Conservation (phyloP, 2,329 filamentous ascomycete genomes). For the Diplodia scrobiculata region DNA sequence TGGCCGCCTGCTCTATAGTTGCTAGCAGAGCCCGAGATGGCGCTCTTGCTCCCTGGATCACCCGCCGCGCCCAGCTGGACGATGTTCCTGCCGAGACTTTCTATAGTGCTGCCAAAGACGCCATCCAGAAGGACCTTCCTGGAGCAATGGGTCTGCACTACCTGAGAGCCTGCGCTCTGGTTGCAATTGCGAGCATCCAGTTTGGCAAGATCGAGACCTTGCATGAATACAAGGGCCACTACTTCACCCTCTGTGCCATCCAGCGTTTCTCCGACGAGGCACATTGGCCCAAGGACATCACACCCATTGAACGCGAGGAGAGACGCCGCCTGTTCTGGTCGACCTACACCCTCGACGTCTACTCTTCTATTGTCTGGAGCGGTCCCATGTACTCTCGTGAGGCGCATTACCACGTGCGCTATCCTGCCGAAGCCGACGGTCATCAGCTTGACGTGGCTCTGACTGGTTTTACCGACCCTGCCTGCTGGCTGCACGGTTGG, state of each 20-base stretch:
- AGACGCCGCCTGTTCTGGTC: slow-evolving; percentile 58
- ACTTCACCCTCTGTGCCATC: slow-evolving; percentile 54
- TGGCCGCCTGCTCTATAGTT: slow-evolving; percentile 56
- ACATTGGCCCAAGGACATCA: slow-evolving; percentile 54
- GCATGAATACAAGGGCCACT: slow-evolving; percentile 56
- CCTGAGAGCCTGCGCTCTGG: slow-evolving; percentile 52
- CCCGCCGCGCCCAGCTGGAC: slow-evolving; percentile 39
- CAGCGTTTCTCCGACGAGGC: slow-evolving; percentile 57
- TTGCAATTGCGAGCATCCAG: slow-evolving; percentile 57
- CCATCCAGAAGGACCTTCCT: slow-evolving; percentile 45
- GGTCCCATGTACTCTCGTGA: slow-evolving; percentile 52
- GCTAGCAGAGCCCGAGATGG: slow-evolving; percentile 56
- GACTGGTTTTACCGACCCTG: slow-evolving; percentile 31
- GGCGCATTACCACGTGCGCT: slow-evolving; percentile 51
- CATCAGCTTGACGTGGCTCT: slow-evolving; percentile 44
- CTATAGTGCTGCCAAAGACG: slow-evolving; percentile 49
- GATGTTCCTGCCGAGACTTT: slow-evolving; percentile 49
- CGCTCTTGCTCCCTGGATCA: slow-evolving; percentile 47
- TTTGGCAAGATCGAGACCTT: slow-evolving; percentile 54
- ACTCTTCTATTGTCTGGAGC: slow-evolving; percentile 57
- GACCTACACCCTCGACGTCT: slow-evolving; percentile 61
- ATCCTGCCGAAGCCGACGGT: slow-evolving; percentile 54
- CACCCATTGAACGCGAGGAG: slow-evolving; percentile 53
- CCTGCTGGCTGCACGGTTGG: slow-evolving; percentile 58
- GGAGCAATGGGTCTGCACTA: slow-evolving; percentile 44